phyloP scores from a whole-genome alignment of 495 filamentous ascomycete genomes.

The Umbilicaria muhlenbergii region DNA sequence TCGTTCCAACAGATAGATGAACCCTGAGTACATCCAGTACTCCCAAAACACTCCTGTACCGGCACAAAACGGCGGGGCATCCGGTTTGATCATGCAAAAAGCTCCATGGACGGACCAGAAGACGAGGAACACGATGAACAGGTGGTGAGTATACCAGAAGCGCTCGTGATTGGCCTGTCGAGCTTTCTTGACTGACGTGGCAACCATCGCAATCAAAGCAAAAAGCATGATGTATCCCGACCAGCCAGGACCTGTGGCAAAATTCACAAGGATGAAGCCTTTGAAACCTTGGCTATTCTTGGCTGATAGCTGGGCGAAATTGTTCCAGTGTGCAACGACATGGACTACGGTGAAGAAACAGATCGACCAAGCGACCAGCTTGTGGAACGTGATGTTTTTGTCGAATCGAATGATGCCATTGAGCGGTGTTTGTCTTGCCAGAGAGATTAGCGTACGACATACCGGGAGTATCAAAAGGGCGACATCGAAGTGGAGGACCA shows the following conservation, averaged over 20 bases:
- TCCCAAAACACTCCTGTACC: conserved; percentile 66
- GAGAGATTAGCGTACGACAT: conserved; percentile 62
- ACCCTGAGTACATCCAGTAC: conserved; percentile 64
- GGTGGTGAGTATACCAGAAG: conserved; percentile 69
- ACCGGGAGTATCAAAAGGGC: conserved; percentile 63
- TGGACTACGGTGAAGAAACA: conserved; percentile 71
- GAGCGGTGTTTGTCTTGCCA: conserved; percentile 56
- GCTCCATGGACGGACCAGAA: conserved; percentile 70
- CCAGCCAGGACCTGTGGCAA: conserved; percentile 63
- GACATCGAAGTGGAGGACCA: conserved; percentile 62
- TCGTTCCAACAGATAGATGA: conserved; percentile 55
- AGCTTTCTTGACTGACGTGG: conserved; percentile 53
- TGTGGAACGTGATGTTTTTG: conserved; percentile 73
- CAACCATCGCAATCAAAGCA: conserved; percentile 48
- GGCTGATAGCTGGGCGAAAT: conserved; percentile 56
- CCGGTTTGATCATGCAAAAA: conserved; percentile 69
- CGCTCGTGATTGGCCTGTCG: conserved; percentile 58
- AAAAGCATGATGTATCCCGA: conserved; percentile 65
- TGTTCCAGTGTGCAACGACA: conserved; percentile 68
- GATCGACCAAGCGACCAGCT: conserved; percentile 65
- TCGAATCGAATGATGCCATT: conserved; percentile 69
- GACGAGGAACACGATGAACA: conserved; percentile 66
- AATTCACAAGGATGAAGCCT: conserved; percentile 53
- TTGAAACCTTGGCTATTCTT: conserved; percentile 56
- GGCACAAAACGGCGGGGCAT: conserved; percentile 53